phyloP scores from a whole-genome alignment of 1,284 basidiomycete genomes.

The Tilletia horrida region DNA sequence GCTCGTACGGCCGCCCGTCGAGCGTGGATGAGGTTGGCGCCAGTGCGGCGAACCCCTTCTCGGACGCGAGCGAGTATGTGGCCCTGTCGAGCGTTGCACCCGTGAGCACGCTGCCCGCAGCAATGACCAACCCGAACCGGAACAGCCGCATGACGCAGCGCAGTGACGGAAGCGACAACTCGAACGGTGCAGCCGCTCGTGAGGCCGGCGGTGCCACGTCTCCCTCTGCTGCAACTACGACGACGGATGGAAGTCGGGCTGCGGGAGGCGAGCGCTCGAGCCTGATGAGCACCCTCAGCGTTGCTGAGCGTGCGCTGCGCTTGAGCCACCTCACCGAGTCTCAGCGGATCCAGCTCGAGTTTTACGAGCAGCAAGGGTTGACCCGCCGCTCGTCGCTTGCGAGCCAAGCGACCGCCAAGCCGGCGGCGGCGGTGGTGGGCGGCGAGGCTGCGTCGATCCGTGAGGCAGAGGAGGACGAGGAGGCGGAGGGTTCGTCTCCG shows the following conservation, averaged over 20 bases:
- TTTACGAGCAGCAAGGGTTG: slow-evolving; percentile 32
- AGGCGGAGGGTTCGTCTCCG: background rate
- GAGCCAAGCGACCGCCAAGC: background rate
- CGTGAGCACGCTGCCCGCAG: slow-evolving; percentile 15
- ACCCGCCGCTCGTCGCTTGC: background rate
- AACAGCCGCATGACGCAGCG: slow-evolving; percentile 37
- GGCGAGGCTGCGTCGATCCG: background rate
- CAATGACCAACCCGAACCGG: slow-evolving; percentile 22
- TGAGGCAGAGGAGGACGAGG: background rate
- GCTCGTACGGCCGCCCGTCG: slow-evolving; percentile 21
- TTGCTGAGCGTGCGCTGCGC: slow-evolving; percentile 8
- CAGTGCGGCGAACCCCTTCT: slow-evolving; percentile 18
- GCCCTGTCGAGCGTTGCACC: slow-evolving; percentile 15
- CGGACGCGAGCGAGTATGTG: too few relatives aligned
- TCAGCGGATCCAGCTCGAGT: slow-evolving; percentile 40
- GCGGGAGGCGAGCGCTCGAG: slow-evolving; percentile 21
- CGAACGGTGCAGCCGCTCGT: slow-evolving; percentile 18
- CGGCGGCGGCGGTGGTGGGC: background rate
- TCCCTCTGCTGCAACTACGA: background rate
- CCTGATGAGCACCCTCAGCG: slow-evolving; percentile 7
- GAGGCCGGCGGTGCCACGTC: background rate
- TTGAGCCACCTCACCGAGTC: slow-evolving; percentile 31
- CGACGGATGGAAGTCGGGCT: background rate
- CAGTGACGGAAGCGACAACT: slow-evolving; percentile 25
- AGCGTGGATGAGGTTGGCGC: background rate